These are phyloP conservation scores for Coemansia furcata DNA, from an alignment of 192 early-diverging fungal species.

Conservation along the genomic window DNA sequence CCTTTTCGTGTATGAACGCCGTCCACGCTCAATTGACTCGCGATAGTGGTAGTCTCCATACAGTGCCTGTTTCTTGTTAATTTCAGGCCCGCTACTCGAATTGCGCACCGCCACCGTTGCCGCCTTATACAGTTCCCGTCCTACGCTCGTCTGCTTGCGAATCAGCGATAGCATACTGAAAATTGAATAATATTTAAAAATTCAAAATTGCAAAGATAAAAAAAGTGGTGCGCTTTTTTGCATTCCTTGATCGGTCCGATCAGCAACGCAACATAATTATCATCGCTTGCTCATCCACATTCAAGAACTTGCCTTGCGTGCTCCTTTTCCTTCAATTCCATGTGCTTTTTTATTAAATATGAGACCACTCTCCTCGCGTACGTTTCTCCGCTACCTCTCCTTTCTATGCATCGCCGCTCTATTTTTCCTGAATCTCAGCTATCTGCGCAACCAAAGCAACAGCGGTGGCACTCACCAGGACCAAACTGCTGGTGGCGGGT, in stretches of 20 bases:
- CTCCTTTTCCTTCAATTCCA: not conserved
- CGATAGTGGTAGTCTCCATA: constrained; percentile 44
- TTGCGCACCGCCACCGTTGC: constrained; percentile 1
- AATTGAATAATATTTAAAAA: not conserved
- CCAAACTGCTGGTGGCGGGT: not conserved
- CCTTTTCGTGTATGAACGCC: constrained; percentile 23
- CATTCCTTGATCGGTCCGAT: not conserved
- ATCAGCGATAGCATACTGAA: not conserved
- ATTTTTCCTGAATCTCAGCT: not conserved
- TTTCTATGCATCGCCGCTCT: not conserved
- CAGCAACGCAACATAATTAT: not conserved
- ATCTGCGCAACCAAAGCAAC: not conserved
- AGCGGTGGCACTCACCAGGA: not conserved
- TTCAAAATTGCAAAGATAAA: not conserved
- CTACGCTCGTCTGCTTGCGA: not conserved
- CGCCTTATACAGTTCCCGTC: not conserved
- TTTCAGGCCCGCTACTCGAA: not conserved
- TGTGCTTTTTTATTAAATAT: not conserved
- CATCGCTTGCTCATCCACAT: too few species aligned
- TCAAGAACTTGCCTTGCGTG: not conserved
- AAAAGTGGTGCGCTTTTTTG: not conserved
- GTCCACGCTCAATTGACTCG: constrained; percentile 49
- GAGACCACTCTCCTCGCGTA: not conserved
- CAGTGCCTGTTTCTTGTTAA: constrained; percentile 4
- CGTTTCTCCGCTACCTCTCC: not conserved